These are phyloP conservation scores for Fonsecaea erecta DNA, from an alignment of 2,329 filamentous ascomycete species.

Conservation along the genomic window DNA sequence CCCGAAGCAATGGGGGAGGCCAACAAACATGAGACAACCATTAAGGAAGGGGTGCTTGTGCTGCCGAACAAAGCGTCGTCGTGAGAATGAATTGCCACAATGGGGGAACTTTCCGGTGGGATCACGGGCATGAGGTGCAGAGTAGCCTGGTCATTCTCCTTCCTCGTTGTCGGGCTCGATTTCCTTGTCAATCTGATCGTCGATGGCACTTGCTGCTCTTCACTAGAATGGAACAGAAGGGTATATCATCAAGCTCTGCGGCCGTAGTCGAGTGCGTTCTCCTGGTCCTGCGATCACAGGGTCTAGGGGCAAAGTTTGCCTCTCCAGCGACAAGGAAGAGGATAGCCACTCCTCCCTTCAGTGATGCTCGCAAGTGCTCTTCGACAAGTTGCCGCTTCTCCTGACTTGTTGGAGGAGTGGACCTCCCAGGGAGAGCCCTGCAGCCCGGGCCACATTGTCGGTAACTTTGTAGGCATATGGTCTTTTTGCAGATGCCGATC, in stretches of 20 bases:
- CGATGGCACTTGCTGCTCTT: background rate
- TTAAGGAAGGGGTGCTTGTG: background rate
- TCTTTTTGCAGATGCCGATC: background rate
- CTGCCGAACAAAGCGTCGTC: background rate
- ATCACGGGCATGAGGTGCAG: too few relatives aligned
- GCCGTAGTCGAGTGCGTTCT: too few relatives aligned
- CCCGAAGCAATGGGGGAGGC: too few relatives aligned
- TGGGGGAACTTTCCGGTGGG: background rate
- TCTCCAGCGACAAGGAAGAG: background rate
- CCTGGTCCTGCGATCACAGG: too few relatives aligned
- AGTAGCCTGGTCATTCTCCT: background rate
- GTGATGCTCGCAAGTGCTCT: background rate
- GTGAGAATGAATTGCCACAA: background rate
- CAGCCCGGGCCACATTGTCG: background rate
- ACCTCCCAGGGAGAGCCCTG: background rate
- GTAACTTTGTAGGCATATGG: background rate
- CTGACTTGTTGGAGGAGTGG: background rate
- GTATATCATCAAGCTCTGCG: too few relatives aligned
- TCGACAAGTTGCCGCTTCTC: background rate
- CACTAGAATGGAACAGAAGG: background rate
- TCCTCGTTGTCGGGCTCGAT: background rate
- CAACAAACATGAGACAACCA: background rate
- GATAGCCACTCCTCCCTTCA: background rate
- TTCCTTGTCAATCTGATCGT: background rate
- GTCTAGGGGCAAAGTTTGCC: background rate